Evolutionary conservation across 2,329 filamentous ascomycete species (phyloP), one percentile per base, ranked within the genome.

Genomic region (Colletotrichum sp.): DNA sequence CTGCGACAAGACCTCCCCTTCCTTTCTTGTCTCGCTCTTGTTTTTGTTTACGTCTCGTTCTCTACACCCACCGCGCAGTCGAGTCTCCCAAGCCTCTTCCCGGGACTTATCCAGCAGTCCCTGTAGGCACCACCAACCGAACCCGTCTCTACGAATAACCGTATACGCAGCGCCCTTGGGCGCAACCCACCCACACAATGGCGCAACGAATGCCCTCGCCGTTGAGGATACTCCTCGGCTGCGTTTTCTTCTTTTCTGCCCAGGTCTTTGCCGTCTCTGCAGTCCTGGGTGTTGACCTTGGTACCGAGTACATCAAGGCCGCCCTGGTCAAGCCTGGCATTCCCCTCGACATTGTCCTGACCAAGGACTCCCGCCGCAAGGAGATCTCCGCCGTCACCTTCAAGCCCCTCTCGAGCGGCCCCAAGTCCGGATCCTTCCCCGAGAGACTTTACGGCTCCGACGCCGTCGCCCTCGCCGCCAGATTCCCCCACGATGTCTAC

Each of bases 281-380:
- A 69, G 96, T 99, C 21, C 89, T 99, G 26, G 97, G 97, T 78
- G 91, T 99, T 81, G 97, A 99, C 86, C 90, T 99, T 71, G 97
- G 97, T 80, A 98, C 97, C 72, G 95, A 98, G 85, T 98, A 98
- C 87, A 95, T 99, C 88, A 99, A 99, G 88, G 96, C 96, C 32
- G 93, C 95, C 16, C 92, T 99, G 57, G 96, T 99, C 77, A 99
- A 99, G 87, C 97, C 97, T 3, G 97, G 97, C 77, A 96, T 98
- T 68, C 97, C 97, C 13, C 95, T 99, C 83, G 97, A 99, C 80
- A 99, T 99, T 79, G 96, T 99, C 84, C 91, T 98, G 72, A 98
- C 96, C 34, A 99, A 99, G 85, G 97, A 99, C 87, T 98, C 97
- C 34, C 95, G 98, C 85, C 94, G 97, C 82, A 99, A 99, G 89